These are phyloP conservation scores for Pleurotus eryngii DNA, from an alignment of 768 basidiomycete species.

Conservation along the genomic window DNA sequence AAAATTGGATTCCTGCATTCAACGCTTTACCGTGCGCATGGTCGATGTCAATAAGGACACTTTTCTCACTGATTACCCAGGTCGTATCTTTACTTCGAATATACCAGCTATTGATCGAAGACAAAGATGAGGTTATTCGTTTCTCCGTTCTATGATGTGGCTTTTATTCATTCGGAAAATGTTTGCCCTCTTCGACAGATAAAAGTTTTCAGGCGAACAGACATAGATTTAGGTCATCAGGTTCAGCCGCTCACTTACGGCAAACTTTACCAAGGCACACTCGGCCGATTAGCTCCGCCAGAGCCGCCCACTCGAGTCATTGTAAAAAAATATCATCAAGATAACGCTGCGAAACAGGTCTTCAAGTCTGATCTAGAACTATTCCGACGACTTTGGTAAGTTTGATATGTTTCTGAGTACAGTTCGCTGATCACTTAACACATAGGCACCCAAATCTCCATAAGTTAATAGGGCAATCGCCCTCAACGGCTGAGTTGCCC, in stretches of 20 bases:
- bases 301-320: no score
- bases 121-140: not conserved
- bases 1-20: not conserved
- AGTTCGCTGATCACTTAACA: no score
- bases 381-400: not conserved
- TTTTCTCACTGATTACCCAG: not conserved
- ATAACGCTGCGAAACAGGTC: not conserved
- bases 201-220: not conserved
- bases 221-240: not conserved
- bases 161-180: not conserved
- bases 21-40: not conserved
- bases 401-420: no score
- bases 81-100: not conserved
- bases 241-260: not conserved
- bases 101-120: not conserved
- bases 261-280: not conserved
- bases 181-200: not conserved
- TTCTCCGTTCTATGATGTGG: not conserved
- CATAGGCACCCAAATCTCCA: constrained; percentile 1
- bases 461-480: not conserved
- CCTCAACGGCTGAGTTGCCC: not conserved
- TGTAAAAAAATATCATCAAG: not conserved
- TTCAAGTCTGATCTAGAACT: not conserved
- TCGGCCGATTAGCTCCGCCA: not conserved
- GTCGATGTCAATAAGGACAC: not conserved